Percentiles rank a stretch among this genome's conserved stretches.
Conservation (phyloP, 2,329 filamentous ascomycete genomes). For the Neonectria punicea region DNA sequence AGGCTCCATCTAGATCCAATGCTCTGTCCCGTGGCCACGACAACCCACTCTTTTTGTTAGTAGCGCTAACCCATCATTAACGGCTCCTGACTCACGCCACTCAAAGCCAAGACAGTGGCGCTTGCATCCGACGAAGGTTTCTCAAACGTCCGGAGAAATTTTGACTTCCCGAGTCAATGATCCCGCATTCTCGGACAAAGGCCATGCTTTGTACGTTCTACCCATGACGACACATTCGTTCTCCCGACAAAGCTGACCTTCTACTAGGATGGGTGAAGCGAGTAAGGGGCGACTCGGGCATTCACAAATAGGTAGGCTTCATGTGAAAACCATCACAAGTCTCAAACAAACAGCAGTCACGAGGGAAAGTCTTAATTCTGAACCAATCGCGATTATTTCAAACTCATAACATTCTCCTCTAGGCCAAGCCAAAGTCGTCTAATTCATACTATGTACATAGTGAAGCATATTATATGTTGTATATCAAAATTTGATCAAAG, state of each 20-base stretch:
- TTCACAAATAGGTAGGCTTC: neutral
- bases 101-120: neutral
- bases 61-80: neutral
- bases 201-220: neutral
- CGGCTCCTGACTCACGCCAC: neutral
- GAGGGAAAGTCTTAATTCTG: neutral
- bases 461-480: constrained; percentile 43
- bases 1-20: no score
- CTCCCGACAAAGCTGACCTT: neutral
- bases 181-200: neutral
- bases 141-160: neutral
- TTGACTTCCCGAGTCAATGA: neutral
- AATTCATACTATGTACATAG: constrained; percentile 45
- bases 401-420: constrained; percentile 42
- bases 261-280: neutral
- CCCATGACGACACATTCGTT: neutral
- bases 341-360: neutral
- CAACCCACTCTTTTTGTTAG: neutral
- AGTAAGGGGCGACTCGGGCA: neutral
- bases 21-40: neutral
- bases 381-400: constrained; percentile 23
- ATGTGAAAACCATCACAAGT: neutral
- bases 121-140: neutral
- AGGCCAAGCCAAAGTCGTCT: constrained; percentile 39
- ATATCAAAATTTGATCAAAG: constrained; percentile 32